A percentile compares a stretch with the other conserved stretches of the same genome.
Conservation (phyloP, 768 basidiomycete genomes). For the Hericium alpestre region DNA sequence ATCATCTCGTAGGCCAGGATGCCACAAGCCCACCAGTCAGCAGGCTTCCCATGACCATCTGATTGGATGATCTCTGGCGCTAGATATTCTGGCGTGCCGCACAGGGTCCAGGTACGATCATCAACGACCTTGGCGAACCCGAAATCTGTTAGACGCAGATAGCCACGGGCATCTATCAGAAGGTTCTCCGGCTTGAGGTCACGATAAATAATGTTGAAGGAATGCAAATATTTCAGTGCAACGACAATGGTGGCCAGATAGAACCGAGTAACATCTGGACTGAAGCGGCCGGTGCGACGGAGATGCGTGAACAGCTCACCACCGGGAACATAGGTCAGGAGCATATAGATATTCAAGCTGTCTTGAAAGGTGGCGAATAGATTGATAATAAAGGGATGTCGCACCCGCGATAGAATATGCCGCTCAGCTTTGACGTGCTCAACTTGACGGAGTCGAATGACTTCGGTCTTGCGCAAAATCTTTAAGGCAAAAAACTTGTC, state of each 20-base stretch:
- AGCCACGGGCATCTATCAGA: constrained; percentile 87
- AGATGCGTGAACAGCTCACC: constrained; percentile 97
- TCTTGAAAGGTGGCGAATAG: constrained; percentile 95
- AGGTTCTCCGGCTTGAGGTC: constrained; percentile 98
- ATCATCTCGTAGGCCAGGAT: constrained; percentile 98
- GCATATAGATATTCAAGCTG: constrained; percentile 93
- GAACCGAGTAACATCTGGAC: constrained; percentile 94
- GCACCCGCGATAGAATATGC: constrained; percentile 81
- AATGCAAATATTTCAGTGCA: constrained; percentile 89
- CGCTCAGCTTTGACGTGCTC: constrained; percentile 98
- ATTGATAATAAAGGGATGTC: constrained; percentile 94
- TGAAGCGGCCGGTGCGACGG: constrained; percentile 87
- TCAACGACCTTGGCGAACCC: constrained; percentile 97
- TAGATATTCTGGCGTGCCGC: constrained; percentile 92
- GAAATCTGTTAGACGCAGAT: constrained; percentile 93
- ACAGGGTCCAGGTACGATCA: constrained; percentile 96
- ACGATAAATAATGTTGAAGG: constrained; percentile 95
- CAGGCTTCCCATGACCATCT: constrained; percentile 95
- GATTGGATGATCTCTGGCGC: constrained; percentile 98
- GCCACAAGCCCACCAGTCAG: constrained; percentile 99
- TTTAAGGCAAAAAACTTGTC: constrained; percentile 78
- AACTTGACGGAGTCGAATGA: constrained; percentile 85
- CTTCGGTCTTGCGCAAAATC: constrained; percentile 75
- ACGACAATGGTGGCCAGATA: constrained; percentile 94
- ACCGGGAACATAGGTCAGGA: constrained; percentile 92